Conservation (phyloP, 108 stramenopile genomes). For the Poteriospumella lacustris region DNA sequence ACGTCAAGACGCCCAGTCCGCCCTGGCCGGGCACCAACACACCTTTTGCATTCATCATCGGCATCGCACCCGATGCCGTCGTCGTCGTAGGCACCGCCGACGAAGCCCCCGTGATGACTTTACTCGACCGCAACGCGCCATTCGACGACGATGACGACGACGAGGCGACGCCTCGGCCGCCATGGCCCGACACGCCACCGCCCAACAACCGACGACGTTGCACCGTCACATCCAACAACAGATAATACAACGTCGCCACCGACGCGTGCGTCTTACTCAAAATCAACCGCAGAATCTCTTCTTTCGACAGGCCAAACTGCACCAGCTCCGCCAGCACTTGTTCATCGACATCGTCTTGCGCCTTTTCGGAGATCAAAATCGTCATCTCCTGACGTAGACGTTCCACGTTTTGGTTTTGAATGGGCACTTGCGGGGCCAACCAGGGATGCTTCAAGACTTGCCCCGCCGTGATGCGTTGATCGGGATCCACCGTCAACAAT, state of each 20-base stretch:
- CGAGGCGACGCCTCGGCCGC: not conserved
- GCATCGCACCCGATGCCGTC: not conserved
- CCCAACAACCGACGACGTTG: not conserved
- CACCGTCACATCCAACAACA: constrained; percentile 25
- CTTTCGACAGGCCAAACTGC: constrained; percentile 24
- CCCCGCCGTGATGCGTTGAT: constrained; percentile 32
- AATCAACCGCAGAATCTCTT: constrained; percentile 20
- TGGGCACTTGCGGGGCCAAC: constrained; percentile 41
- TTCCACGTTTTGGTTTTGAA: constrained; percentile 34
- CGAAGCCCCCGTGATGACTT: not conserved
- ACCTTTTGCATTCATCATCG: not conserved
- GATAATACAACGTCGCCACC: constrained; percentile 41
- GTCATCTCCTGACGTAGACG: constrained; percentile 22
- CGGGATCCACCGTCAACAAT: constrained; percentile 46
- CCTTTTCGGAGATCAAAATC: constrained; percentile 18
- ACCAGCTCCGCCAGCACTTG: not conserved
- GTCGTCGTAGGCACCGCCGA: not conserved
- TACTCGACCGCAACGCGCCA: not conserved
- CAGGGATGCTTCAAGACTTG: constrained; percentile 42
- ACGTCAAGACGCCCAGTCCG: not conserved
- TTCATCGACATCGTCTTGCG: constrained; percentile 27
- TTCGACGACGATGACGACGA: not conserved
- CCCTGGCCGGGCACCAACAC: not conserved
- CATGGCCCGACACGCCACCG: no score
- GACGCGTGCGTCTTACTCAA: constrained; percentile 28